A percentile compares a stretch with the other conserved stretches of the same genome.
These are phyloP conservation scores for Staphylotrichum longicolle DNA, from an alignment of 495 filamentous ascomycete species.

Conservation along the genomic window DNA sequence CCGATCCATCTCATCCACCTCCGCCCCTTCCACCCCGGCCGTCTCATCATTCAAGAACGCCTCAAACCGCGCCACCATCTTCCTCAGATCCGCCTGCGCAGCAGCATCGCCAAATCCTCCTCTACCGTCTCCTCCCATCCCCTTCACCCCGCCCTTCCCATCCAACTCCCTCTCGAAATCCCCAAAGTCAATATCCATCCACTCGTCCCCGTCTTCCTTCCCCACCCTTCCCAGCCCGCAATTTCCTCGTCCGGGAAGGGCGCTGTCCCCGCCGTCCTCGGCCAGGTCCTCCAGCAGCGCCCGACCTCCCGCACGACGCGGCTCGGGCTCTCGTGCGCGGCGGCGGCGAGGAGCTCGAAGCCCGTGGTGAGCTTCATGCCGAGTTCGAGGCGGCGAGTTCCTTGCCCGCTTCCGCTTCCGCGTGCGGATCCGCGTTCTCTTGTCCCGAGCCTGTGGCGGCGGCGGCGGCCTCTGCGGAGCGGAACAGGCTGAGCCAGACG, in stretches of 20 bases:
- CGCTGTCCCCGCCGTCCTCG: constrained; percentile 51
- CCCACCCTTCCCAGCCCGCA: constrained; percentile 57
- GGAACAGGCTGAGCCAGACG: constrained; percentile 53
- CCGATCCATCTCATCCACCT: constrained; percentile 71
- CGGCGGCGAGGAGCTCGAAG: constrained; percentile 79
- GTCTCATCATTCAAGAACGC: constrained; percentile 87
- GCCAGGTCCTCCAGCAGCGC: constrained; percentile 64
- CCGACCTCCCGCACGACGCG: constrained; percentile 67
- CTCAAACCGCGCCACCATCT: constrained; percentile 88
- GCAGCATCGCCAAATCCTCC: constrained; percentile 69
- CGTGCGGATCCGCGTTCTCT: too few species aligned
- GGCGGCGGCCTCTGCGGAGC: constrained; percentile 18
- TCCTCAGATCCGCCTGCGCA: constrained; percentile 78
- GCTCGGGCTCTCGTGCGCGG: constrained; percentile 64
- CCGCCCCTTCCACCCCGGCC: constrained; percentile 75
- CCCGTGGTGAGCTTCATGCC: constrained; percentile 90
- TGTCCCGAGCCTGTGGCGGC: neutral
- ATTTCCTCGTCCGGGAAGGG: constrained; percentile 76
- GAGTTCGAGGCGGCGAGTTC: constrained; percentile 57
- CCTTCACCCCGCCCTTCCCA: constrained; percentile 21
- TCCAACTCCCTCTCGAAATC: constrained; percentile 80
- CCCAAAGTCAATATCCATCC: constrained; percentile 87
- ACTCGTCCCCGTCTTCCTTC: constrained; percentile 76
- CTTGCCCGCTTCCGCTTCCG: neutral
- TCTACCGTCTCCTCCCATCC: constrained; percentile 25